Base-by-base conservation (phyloP, 2,329 filamentous ascomycete species). In the Talaromyces atroroseus region DNA sequence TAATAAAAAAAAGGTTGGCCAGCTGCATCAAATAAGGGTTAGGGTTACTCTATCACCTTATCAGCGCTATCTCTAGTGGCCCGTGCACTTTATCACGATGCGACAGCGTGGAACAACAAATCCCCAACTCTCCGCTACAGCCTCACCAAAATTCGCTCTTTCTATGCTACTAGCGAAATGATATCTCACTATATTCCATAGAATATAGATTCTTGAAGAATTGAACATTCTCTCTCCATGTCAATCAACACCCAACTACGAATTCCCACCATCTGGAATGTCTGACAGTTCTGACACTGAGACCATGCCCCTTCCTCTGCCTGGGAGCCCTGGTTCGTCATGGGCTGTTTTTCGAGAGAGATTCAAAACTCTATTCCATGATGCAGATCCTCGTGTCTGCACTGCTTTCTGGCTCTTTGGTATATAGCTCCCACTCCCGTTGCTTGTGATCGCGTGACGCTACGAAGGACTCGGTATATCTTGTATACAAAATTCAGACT, bases 401-500 rank as follows among this genome's bases (percentile, higher is more conserved):
- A 68, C 85, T 51, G 89, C 92, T 26, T 97, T 97, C 68, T 97
- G 92, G 92, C 79, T 96, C 2, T 95, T 97, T 68, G 92, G 92
- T 96, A 77, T 64, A 74, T 61, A 38, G 10, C n/a, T 18, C 26
- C 26, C 53, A 32, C n/a, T 47, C 6, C 14, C 14, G 21, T 40
- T 54, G 42, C 38, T 29, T 45, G 23, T 18, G 12, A 32, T 47
- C 48, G 44, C 34, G 26, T 50, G 24, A 46, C 57, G 32, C 52
- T 29, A 11, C 7, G 26, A 29, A n/a, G n/a, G n/a, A n/a, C n/a
- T n/a, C 11, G 26, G 26, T 26, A 3, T 26, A 26, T 26, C 24
- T 26, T 21, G 29, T 34, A 34, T 45, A 42, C 24, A 21, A n/a
- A 52, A n/a, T 32, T 26, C 7, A 29, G 3, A 21, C 29, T 48